phyloP scores from a whole-genome alignment of 345 rosid genomes.

The Eucalyptus tenuipes region DNA sequence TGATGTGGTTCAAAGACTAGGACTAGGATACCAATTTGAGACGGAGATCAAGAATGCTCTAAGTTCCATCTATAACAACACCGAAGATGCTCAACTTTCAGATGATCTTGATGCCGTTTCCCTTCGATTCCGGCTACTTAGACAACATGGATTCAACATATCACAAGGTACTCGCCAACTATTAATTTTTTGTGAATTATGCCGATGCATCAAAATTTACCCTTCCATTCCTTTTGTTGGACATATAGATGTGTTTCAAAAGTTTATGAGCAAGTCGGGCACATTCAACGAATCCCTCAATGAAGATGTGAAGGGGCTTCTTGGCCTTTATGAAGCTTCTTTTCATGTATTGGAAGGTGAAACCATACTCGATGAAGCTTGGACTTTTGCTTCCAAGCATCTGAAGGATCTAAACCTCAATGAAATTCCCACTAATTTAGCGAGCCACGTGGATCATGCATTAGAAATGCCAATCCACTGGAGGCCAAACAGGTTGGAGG shows the following conservation, averaged over 20 bases:
- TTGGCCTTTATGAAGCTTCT: conserved; percentile 15
- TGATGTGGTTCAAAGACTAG: conserved; percentile 5
- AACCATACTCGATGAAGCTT: background rate
- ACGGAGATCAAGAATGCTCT: background rate
- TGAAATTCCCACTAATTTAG: background rate
- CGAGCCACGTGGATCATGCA: background rate
- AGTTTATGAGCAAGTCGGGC: background rate
- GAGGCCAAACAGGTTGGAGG: conserved; percentile 8
- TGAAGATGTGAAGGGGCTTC: conserved; percentile 1
- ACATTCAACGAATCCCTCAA: background rate
- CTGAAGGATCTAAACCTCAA: background rate
- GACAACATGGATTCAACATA: background rate
- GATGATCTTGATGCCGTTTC: background rate
- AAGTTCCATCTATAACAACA: background rate
- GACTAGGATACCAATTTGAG: background rate
- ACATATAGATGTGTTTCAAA: background rate
- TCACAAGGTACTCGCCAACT: background rate
- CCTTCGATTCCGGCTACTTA: conserved; percentile 2
- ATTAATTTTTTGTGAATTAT: background rate
- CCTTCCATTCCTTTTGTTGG: background rate
- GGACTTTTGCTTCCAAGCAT: background rate
- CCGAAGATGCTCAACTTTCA: too few species aligned
- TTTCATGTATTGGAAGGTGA: background rate
- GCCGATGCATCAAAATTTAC: background rate
- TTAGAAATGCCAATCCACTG: background rate